Evolutionary conservation across 495 filamentous ascomycete genomes (phyloP), one percentile per base, ranked within the genome.

Genomic region (Penicillium paradoxum): DNA sequence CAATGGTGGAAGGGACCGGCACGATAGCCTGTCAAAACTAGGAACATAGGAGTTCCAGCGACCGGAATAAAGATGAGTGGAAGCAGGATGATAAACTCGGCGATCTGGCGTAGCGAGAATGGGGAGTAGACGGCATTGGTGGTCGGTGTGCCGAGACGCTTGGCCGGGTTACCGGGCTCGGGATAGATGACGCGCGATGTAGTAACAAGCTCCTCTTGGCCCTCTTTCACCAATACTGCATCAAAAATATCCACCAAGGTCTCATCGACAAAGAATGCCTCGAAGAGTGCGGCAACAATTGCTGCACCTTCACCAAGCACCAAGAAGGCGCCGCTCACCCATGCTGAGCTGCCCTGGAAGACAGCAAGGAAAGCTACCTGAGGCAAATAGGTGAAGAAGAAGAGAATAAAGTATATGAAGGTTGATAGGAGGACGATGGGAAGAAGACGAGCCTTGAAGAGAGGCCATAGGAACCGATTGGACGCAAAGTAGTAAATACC

Each of bases 51-150:
- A 1, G 79, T 76, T 5, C 84, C 84, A 8, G 75, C 80, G 24
- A 82, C 75, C 1, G 84, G 84, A 7, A 87, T 78, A 40, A 87
- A 79, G 58, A 83, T 86, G 27, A 87, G 71, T 21, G 84, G 84
- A 11, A 87, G 72, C 22, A 85, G 76, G 36, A 88, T 64, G n/a
- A 90, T 65, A 51, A 91, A 84, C 67, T 92, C 87, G 48, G 84
- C 55, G 48, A 90, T 90, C 60, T 91, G 87, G n/a, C 82, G 78
- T 13, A 88, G 57, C 49, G 86, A 89, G 55, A 87, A 86, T 1
- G 84, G 84, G 4, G 80, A 74, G 60, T 86, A 87, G 24, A 82
- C 70, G 2, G 82, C 79, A 38, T 74, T 76, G 32, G 66, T 73
- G 4, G 73, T 79, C 6, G 82, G 81, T 47, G 79, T 82, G 24